Conservation (phyloP, 2,329 filamentous ascomycete species). For the Chaetomiaceae sp. region DNA sequence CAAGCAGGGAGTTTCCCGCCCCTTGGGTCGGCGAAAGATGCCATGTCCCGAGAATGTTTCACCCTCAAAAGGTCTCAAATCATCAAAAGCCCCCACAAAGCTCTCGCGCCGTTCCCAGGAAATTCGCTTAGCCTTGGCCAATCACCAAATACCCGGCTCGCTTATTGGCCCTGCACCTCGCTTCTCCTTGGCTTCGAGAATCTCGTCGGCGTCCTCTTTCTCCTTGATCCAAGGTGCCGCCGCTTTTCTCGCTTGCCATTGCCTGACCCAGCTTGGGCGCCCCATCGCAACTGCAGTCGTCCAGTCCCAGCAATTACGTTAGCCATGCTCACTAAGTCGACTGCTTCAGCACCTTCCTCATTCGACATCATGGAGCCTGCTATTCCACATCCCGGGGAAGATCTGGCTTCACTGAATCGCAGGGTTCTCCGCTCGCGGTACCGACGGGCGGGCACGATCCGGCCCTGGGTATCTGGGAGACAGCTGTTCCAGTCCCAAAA, state of each 20-base stretch:
- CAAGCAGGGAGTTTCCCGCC: too few species aligned
- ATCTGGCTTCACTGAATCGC: too few species aligned
- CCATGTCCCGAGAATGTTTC: too few species aligned
- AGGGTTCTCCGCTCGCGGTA: background rate
- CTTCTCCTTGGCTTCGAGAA: constrained; percentile 10
- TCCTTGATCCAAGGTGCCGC: background rate
- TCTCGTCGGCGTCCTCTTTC: background rate
- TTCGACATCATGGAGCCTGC: background rate
- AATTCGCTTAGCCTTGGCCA: constrained; percentile 33
- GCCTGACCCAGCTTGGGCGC: constrained; percentile 5
- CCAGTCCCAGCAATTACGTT: background rate
- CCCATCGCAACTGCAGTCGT: too few species aligned
- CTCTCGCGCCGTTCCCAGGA: constrained; percentile 6
- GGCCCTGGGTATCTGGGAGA: too few species aligned
- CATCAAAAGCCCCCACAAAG: constrained; percentile 3
- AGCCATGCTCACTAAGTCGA: background rate
- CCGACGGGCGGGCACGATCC: constrained; percentile 2
- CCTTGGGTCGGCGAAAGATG: background rate
- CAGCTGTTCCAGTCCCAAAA: too few species aligned
- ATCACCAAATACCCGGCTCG: constrained; percentile 33
- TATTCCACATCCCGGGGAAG: background rate
- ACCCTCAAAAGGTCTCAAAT: constrained; percentile 7
- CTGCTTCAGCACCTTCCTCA: constrained; percentile 9
- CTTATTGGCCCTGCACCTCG: constrained; percentile 26
- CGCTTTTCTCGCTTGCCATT: constrained; percentile 11